These are phyloP conservation scores for Cutaneotrichosporon sp. DNA, from an alignment of 1,284 basidiomycete species.

Conservation along the genomic window DNA sequence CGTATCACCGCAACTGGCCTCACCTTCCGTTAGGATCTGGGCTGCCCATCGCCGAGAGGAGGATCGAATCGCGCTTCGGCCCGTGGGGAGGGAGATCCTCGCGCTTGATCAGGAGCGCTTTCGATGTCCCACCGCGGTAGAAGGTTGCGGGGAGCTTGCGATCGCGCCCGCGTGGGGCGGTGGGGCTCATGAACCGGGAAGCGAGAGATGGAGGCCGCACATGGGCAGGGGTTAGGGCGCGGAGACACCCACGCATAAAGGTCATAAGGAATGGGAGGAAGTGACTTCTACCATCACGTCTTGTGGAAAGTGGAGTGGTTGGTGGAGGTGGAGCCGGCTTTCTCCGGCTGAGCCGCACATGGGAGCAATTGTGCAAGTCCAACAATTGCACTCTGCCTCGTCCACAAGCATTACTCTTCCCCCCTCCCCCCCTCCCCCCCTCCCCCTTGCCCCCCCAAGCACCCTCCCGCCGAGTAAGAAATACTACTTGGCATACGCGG, in stretches of 20 bases:
- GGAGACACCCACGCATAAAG: not conserved
- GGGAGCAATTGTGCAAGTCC: not conserved
- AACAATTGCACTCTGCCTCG: no score
- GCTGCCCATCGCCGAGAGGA: constrained; percentile 77
- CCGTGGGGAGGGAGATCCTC: constrained; percentile 58
- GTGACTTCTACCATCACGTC: not conserved
- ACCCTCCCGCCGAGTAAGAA: not conserved
- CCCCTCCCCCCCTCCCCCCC: no score
- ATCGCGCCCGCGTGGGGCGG: not conserved
- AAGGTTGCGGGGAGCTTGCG: constrained; percentile 18
- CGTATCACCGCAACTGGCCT: not conserved
- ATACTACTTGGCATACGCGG: not conserved
- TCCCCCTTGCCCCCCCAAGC: no score
- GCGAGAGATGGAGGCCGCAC: not conserved
- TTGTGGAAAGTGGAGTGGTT: not conserved
- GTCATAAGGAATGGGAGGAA: not conserved
- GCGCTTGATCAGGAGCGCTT: constrained; percentile 67
- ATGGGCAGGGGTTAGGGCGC: not conserved
- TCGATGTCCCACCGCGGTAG: constrained; percentile 70
- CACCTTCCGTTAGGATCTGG: constrained; percentile 65
- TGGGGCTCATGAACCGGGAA: not conserved
- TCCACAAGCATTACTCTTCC: no score
- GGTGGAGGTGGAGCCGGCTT: constrained; percentile 5
- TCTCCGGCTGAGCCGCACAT: not conserved
- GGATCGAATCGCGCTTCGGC: constrained; percentile 62